A percentile compares a stretch with the other conserved stretches of the same genome.
phyloP scores from a whole-genome alignment of 768 basidiomycete species.

The Lyophyllum semitale region DNA sequence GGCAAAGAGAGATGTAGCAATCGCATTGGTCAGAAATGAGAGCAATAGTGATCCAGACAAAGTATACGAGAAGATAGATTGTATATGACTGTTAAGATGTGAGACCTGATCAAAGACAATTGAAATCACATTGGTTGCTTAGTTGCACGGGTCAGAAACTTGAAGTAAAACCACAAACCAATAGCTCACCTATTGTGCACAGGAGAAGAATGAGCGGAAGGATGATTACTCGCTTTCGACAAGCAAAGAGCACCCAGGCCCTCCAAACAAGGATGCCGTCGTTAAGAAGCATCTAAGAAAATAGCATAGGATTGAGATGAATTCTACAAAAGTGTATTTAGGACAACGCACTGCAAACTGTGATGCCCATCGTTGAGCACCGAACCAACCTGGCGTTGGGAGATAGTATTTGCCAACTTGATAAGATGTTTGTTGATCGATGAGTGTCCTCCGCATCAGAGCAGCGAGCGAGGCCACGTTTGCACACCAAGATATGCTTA shows the following conservation, averaged over 20 bases:
- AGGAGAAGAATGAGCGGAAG: background rate
- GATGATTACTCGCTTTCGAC: background rate
- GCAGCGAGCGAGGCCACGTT: background rate
- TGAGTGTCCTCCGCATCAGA: background rate
- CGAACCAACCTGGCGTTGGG: background rate
- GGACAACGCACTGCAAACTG: background rate
- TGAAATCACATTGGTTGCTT: too few relatives aligned
- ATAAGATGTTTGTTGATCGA: background rate
- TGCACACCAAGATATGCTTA: background rate
- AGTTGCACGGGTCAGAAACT: too few relatives aligned
- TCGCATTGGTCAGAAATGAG: too few relatives aligned
- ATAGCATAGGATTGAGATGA: background rate
- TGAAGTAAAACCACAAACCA: too few relatives aligned
- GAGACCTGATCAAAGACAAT: too few relatives aligned
- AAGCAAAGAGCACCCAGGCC: background rate
- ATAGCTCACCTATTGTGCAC: background rate
- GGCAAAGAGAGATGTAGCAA: too few relatives aligned
- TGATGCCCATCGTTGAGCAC: background rate
- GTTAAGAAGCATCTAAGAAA: background rate
- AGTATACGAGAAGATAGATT: too few relatives aligned
- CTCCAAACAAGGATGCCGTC: background rate
- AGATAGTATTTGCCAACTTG: background rate
- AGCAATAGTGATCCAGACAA: too few relatives aligned
- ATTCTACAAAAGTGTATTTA: background rate
- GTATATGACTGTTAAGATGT: too few relatives aligned